Evolutionary conservation across 163 green algal species (phyloP).

Genomic region (Chlorella variabilis): DNA sequence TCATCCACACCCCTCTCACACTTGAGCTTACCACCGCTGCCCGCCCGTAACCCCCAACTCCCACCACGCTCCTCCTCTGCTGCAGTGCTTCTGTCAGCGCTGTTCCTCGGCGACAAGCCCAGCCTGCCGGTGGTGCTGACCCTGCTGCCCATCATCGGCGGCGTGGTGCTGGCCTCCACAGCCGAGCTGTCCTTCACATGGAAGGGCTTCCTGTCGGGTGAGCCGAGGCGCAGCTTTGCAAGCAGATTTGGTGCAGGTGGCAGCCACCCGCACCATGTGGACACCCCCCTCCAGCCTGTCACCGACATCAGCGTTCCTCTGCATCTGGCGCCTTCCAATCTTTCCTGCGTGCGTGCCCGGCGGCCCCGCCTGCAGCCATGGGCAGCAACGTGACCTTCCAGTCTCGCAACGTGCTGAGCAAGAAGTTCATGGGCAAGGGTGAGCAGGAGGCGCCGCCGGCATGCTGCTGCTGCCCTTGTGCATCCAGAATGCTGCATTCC

Average conservation of each 20-base stretch:
- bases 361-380: conserved; percentile 64
- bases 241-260: conserved; percentile 75
- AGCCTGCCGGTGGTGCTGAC: conserved; percentile 54
- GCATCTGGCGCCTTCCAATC: no score
- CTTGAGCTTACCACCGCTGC: no score
- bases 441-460: conserved; percentile 7
- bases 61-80: no score
- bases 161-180: conserved; percentile 73
- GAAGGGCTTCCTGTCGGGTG: conserved; percentile 78
- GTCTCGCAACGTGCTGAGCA: conserved; percentile 94
- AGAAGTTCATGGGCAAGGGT: conserved; percentile 93
- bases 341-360: no score
- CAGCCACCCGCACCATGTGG: no score
- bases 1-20: no score
- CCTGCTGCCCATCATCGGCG: conserved; percentile 74
- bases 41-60: no score
- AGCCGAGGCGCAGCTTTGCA: no score
- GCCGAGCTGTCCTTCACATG: conserved; percentile 85
- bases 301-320: no score
- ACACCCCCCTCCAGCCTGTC: no score
- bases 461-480: no score
- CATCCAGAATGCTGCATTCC: no score
- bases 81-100: conserved; percentile 73
- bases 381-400: conserved; percentile 96
- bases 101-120: conserved; percentile 79